phyloP scores from a whole-genome alignment of 2,329 filamentous ascomycete species.

The Ophiostoma sp. region DNA sequence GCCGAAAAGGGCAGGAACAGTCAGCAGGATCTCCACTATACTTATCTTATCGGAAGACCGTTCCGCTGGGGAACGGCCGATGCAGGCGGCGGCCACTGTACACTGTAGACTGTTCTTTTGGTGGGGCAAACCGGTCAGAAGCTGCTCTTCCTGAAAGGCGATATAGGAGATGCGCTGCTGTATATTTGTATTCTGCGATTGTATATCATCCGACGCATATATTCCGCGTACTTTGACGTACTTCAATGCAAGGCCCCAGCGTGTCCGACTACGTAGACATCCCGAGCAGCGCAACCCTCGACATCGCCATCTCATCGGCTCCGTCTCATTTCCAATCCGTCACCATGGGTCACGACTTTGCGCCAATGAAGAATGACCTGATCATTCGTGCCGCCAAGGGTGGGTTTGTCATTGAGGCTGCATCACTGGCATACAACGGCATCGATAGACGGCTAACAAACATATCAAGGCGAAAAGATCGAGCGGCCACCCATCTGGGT shows the following conservation, averaged over 20 bases:
- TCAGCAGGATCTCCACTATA: neutral
- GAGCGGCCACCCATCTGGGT: conserved; percentile 97
- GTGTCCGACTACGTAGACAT: conserved; percentile 15
- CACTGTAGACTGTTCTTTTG: conserved; percentile 13
- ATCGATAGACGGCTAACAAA: neutral
- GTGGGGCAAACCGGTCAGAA: conserved; percentile 3
- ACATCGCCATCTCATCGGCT: conserved; percentile 9
- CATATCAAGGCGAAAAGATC: conserved; percentile 67
- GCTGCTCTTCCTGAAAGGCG: neutral
- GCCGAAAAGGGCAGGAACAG: conserved; percentile 4
- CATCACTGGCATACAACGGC: neutral
- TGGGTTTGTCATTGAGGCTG: conserved; percentile 37
- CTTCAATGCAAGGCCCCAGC: conserved; percentile 17
- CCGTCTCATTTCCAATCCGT: neutral
- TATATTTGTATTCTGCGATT: neutral
- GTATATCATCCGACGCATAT: neutral
- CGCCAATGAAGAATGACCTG: conserved; percentile 86
- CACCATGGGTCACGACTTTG: conserved; percentile 64
- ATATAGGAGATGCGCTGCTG: neutral
- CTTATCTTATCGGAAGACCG: conserved; percentile 13
- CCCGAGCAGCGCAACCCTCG: conserved; percentile 11
- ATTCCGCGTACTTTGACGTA: neutral
- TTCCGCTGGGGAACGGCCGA: conserved; percentile 15
- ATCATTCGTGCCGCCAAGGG: conserved; percentile 85
- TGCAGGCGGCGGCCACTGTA: conserved; percentile 19